Conservation (phyloP, 2,329 filamentous ascomycete genomes). For the Colletotrichum liaoningense region DNA sequence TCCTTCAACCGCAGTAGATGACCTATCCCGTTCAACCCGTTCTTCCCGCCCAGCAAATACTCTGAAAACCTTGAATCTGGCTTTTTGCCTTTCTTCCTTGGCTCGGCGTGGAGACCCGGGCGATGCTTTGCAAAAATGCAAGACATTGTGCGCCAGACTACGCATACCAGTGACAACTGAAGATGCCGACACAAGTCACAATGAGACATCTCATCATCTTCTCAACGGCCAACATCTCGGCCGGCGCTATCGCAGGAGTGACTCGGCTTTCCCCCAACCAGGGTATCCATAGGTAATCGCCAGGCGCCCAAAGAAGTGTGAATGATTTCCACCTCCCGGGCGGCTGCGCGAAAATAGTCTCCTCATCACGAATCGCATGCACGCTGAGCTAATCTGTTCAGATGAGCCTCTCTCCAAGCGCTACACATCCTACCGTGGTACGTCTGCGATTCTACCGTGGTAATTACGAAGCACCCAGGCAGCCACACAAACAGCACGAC, state of each 20-base stretch:
- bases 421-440: neutral
- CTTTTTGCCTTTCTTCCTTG: neutral
- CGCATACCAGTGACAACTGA: neutral
- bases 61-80: neutral
- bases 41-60: neutral
- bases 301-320: neutral
- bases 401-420: neutral
- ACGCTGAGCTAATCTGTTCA: constrained; percentile 7
- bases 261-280: neutral
- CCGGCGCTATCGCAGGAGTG: neutral
- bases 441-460: neutral
- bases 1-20: neutral
- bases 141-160: neutral
- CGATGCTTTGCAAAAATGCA: neutral
- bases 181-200: neutral
- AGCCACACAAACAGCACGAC: neutral
- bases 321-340: neutral
- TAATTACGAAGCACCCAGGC: neutral
- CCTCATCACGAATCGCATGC: neutral
- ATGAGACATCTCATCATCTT: too few relatives aligned
- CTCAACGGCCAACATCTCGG: neutral
- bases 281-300: neutral
- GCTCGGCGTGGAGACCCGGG: neutral
- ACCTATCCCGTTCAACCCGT: neutral
- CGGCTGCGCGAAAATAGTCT: neutral